A percentile compares a stretch with the other conserved stretches of the same genome.
Evolutionary conservation across 208 protist genomes (phyloP).

Genomic region (Leishmania aethiopica): DNA sequence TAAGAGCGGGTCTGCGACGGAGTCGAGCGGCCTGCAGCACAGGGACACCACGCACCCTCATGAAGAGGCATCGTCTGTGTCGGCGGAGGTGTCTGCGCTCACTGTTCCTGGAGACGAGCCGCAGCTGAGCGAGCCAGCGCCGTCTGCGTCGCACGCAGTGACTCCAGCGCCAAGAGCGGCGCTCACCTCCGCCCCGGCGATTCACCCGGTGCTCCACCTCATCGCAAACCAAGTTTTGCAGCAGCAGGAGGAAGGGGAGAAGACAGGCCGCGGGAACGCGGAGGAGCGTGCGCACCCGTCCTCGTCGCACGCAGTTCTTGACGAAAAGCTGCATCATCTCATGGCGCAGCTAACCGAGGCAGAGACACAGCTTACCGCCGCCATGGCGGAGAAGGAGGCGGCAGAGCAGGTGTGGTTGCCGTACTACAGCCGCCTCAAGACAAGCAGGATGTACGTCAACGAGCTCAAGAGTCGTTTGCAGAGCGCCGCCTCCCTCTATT

Average conservation of each 20-base stretch:
- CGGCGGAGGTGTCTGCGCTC: slow-evolving; percentile 32
- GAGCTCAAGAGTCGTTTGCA: slow-evolving; percentile 45
- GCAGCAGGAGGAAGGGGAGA: not conserved
- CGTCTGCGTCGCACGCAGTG: not conserved
- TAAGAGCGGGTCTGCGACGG: not conserved
- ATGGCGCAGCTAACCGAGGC: not conserved
- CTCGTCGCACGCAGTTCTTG: not conserved
- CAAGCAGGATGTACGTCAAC: slow-evolving; percentile 35
- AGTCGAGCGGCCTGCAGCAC: slow-evolving; percentile 7
- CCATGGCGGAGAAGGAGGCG: slow-evolving; percentile 21
- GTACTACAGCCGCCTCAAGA: slow-evolving; percentile 43
- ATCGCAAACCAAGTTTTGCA: slow-evolving; percentile 1
- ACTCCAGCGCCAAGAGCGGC: not conserved
- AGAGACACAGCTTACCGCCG: slow-evolving; percentile 16
- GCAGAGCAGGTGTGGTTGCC: slow-evolving; percentile 40
- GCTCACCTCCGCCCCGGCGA: not conserved
- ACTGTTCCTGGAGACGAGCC: slow-evolving; percentile 8
- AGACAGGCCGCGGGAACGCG: not conserved
- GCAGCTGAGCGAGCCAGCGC: not conserved
- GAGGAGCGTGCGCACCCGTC: not conserved
- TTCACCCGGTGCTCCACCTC: slow-evolving; percentile 16
- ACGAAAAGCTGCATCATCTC: not conserved
- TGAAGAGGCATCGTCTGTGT: slow-evolving; percentile 18
- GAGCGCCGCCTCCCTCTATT: slow-evolving; percentile 52
- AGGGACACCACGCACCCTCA: slow-evolving; percentile 21